Evolutionary conservation across 2,329 filamentous ascomycete genomes (phyloP), one percentile per base, ranked within the genome.

Genomic region (Microsporum audouinii): DNA sequence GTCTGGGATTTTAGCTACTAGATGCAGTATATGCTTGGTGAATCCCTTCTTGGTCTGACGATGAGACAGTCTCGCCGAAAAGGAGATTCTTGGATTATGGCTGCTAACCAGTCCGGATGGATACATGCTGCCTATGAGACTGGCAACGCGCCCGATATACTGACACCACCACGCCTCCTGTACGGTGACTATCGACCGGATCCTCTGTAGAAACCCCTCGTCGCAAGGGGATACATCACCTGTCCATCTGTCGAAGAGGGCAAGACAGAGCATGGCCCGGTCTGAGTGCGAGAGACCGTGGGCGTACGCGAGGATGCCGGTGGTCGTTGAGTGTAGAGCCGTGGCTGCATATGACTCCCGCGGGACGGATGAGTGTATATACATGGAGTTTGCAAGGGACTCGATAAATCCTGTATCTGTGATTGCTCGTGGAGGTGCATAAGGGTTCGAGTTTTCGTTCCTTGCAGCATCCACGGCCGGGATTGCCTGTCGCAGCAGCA

Each of bases 201-300:
- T 75, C 2, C 79, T 76, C 1, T 73, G 69, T 36, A 82, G 81
- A 66, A 86, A 84, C 2, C 75, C 70, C 6, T 78, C 69, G 65
- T 88, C 85, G 0, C 77, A 77, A 0, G 83, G 82, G 1, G 82
- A 79, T 1, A 88, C 77, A 47, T 82, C 80, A 1, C 84, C 84
- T 17, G 85, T 87, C 84, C 89, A 95, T 65, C 90, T 80, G 53
- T 87, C 84, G 66, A 85, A 90, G 1, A 89, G 78, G 0, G 87
- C 80, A 2, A 95, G 76, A 0, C 84, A 88, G 2, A 96, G 77
- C 1, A 88, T 72, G 0, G 88, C 87, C 10, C 90, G 82, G 58
- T 85, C 80, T 51, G 84, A 72, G 70, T 96, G 91, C 1, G 84
- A 85, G 31, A 95, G 75, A 0, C 89, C 89, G 43, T 92, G 89